phyloP scores from a whole-genome alignment of 2,329 filamentous ascomycete genomes.

The Fusarium metavorans region DNA sequence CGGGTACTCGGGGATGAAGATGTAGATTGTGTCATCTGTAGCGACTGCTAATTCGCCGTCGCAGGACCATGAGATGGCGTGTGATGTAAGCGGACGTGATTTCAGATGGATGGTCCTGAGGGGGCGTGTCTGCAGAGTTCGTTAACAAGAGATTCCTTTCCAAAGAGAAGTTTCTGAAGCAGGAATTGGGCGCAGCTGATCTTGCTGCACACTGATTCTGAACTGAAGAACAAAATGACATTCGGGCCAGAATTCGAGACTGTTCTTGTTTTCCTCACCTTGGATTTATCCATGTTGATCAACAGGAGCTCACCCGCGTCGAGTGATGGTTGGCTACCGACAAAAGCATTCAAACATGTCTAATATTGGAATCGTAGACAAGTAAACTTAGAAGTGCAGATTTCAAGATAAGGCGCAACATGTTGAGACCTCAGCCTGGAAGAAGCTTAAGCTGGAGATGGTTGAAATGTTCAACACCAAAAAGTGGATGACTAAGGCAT shows the following conservation, averaged over 20 bases:
- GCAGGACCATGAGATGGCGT: conserved; percentile 64
- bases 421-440: neutral
- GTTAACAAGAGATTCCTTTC: neutral
- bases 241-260: neutral
- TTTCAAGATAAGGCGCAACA: neutral
- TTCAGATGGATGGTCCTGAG: conserved; percentile 60
- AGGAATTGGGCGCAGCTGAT: neutral
- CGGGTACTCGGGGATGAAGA: conserved; percentile 62
- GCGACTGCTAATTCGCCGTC: conserved; percentile 69
- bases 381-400: neutral
- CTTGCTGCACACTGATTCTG: too few relatives aligned
- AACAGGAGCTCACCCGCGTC: conserved; percentile 1
- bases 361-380: neutral
- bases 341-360: neutral
- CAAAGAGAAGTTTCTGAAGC: neutral
- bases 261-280: conserved; percentile 32
- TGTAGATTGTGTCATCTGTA: conserved; percentile 66
- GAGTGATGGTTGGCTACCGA: neutral
- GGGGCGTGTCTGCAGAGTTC: conserved; percentile 54
- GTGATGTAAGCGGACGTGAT: conserved; percentile 58
- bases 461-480: conserved; percentile 33
- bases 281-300: conserved; percentile 42
- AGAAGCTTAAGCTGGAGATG: neutral
- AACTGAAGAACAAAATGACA: neutral
- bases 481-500: conserved; percentile 41